phyloP scores from a whole-genome alignment of 371 early-diverging fungal genomes.

The Catenaria anguillulae region DNA sequence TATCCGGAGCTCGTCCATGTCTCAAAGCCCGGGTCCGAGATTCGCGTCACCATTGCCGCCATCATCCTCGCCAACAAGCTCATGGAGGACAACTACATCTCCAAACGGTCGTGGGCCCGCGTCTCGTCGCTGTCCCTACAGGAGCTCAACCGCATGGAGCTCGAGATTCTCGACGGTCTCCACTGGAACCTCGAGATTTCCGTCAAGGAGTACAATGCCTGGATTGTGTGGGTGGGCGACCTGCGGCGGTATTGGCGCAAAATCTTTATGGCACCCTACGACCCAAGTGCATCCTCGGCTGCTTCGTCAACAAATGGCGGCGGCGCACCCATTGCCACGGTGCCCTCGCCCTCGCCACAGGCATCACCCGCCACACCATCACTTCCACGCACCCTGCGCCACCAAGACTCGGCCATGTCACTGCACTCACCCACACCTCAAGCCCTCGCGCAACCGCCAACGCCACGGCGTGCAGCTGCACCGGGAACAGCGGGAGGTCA shows the following conservation, averaged over 20 bases:
- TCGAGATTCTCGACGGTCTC: constrained; percentile 4
- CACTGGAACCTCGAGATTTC: constrained; percentile 4
- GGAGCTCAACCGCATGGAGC: constrained; percentile 7
- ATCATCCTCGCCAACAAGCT: constrained; percentile 1
- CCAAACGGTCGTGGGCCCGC: constrained; percentile 5
- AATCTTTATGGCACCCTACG: not conserved
- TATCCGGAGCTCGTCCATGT: not conserved
- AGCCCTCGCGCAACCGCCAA: not conserved
- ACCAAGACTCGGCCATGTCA: not conserved
- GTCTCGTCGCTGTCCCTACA: not conserved
- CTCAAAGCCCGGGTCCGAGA: constrained; percentile 6
- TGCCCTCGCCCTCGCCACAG: no score
- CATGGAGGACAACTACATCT: constrained; percentile 6
- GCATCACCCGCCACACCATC: not conserved
- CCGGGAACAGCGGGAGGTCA: no score
- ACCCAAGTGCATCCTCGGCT: not conserved
- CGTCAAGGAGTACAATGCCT: not conserved
- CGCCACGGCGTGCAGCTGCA: not conserved
- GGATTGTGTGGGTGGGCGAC: not conserved
- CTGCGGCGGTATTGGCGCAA: not conserved
- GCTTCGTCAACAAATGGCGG: no score
- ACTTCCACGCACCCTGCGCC: not conserved
- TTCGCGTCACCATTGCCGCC: not conserved
- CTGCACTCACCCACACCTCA: not conserved
- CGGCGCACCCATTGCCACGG: no score